Percentiles rank a stretch among this genome's conserved stretches.
Conservation (phyloP, 208 protist genomes). For the Crithidia expoeki region DNA sequence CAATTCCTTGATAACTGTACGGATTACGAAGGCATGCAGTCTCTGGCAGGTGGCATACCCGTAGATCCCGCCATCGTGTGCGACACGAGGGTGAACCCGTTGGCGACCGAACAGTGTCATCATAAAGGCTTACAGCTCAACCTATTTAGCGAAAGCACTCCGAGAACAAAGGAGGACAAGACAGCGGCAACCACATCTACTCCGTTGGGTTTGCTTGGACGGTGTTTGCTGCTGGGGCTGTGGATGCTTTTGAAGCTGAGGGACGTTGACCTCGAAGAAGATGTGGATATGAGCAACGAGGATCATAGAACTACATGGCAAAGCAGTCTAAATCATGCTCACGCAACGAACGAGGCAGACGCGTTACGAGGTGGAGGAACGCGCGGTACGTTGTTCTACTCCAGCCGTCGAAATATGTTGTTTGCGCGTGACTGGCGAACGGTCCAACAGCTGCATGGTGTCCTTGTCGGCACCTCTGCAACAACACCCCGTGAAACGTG, state of each 20-base stretch:
- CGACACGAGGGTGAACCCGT: neutral
- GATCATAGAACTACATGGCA: neutral
- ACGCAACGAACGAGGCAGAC: neutral
- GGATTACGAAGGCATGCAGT: neutral
- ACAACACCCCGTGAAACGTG: neutral
- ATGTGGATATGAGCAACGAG: neutral
- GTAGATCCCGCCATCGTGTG: conserved; percentile 11
- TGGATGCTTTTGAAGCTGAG: conserved; percentile 23
- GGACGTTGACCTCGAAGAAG: conserved; percentile 11
- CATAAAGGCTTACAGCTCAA: neutral
- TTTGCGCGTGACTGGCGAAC: conserved; percentile 30
- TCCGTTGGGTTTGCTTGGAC: conserved; percentile 15
- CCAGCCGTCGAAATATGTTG: conserved; percentile 23
- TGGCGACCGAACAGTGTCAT: neutral
- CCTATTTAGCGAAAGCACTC: neutral
- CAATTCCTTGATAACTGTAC: neutral
- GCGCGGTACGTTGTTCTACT: conserved; percentile 26
- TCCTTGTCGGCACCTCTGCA: conserved; percentile 3
- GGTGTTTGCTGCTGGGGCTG: conserved; percentile 24
- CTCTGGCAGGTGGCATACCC: neutral
- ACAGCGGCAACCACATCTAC: neutral
- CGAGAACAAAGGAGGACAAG: neutral
- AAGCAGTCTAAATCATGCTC: no score
- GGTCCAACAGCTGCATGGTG: conserved; percentile 6
- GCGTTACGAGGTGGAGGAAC: neutral